Conservation (phyloP, 352 stramenopile species). For the Phytopythium mirpurense region DNA sequence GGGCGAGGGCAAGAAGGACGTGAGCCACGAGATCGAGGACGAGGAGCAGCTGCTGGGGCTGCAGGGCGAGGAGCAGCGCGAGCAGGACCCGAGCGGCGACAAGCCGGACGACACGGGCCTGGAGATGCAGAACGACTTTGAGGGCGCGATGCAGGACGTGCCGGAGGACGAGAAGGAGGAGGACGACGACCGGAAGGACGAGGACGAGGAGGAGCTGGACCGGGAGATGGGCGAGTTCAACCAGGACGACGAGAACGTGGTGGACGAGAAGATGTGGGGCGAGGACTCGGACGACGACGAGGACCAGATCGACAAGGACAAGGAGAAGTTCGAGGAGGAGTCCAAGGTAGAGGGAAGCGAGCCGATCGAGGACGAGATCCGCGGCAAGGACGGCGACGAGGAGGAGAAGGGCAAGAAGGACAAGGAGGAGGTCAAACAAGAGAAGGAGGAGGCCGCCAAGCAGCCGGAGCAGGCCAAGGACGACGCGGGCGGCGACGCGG, state of each 20-base stretch:
- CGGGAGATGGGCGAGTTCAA: constrained; percentile 98
- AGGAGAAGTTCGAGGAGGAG: constrained; percentile 92
- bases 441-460: constrained; percentile 45
- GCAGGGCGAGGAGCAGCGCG: constrained; percentile 89
- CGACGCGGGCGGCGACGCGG: constrained; percentile 24
- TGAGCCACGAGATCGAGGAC: constrained; percentile 99
- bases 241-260: constrained; percentile 95
- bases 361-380: constrained; percentile 84
- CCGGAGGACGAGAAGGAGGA: constrained; percentile 91
- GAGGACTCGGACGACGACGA: constrained; percentile 90
- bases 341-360: constrained; percentile 73
- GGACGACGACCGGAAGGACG: constrained; percentile 80
- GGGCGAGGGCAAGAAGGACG: constrained; percentile 98
- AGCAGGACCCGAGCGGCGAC: constrained; percentile 87
- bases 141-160: constrained; percentile 98
- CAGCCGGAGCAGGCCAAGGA: constrained; percentile 39
- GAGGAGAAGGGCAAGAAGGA: constrained; percentile 80
- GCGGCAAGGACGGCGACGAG: constrained; percentile 86
- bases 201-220: constrained; percentile 95
- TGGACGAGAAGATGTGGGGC: constrained; percentile 99
- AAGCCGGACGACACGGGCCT: constrained; percentile 95
- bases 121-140: constrained; percentile 99
- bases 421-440: constrained; percentile 43
- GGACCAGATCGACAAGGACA: constrained; percentile 95
- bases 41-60: constrained; percentile 99